Percentiles rank a stretch among this genome's conserved stretches.
Conservation (phyloP, 2,329 filamentous ascomycete genomes). For the Alternaria sp. region DNA sequence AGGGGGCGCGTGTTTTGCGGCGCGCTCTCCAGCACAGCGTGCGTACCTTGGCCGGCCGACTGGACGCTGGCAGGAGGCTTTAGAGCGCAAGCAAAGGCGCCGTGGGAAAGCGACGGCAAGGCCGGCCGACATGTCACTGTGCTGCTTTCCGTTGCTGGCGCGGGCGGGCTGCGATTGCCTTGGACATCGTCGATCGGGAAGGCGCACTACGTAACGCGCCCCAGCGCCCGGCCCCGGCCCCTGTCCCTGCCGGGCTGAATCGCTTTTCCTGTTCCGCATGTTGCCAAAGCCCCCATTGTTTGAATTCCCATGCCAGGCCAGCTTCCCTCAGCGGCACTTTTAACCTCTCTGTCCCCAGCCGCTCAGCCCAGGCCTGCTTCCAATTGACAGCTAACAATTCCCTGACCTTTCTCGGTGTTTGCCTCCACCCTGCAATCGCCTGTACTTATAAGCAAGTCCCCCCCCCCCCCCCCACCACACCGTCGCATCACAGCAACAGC, state of each 20-base stretch:
- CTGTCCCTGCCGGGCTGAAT: conserved; percentile 11
- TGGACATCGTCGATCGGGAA: conserved; percentile 15
- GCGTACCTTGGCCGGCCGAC: too few relatives aligned
- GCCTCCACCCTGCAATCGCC: not conserved
- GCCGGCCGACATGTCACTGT: not conserved
- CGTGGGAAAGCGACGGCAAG: not conserved
- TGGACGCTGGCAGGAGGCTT: too few relatives aligned
- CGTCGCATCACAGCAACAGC: not conserved
- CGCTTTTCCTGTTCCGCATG: conserved; percentile 23
- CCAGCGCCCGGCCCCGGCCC: not conserved
- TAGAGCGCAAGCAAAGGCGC: not conserved
- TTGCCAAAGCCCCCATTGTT: conserved; percentile 17
- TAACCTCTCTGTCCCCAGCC: conserved; percentile 6
- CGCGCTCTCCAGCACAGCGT: too few relatives aligned
- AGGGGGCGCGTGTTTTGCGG: too few relatives aligned
- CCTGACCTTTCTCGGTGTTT: not conserved
- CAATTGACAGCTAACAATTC: not conserved
- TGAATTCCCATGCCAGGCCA: conserved; percentile 20
- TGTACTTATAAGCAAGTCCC: not conserved
- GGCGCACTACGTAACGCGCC: conserved; percentile 16
- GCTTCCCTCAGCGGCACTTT: conserved; percentile 6
- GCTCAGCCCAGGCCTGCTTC: not conserved
- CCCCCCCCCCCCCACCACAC: not conserved
- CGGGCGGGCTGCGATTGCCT: conserved; percentile 6
- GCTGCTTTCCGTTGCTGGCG: not conserved